phyloP scores from a whole-genome alignment of 2,329 filamentous ascomycete genomes.

The Pseudogymnoascus sp. region DNA sequence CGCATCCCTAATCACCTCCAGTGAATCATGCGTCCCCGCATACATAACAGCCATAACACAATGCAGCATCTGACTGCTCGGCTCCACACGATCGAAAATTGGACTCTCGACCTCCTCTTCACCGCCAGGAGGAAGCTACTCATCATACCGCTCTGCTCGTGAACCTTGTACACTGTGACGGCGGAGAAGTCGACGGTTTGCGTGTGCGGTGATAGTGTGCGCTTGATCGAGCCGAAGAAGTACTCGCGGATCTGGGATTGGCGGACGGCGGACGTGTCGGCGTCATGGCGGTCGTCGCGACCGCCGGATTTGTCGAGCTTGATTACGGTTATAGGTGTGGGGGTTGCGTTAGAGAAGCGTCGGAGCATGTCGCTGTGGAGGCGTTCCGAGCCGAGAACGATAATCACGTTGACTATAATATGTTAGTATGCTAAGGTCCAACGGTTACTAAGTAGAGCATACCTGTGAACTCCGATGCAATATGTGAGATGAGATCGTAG shows the following conservation, averaged over 20 bases:
- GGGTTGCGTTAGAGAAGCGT: conserved; percentile 54
- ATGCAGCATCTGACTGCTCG: conserved; percentile 65
- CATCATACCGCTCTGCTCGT: conserved; percentile 35
- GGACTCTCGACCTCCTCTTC: conserved; percentile 27
- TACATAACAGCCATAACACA: conserved; percentile 81
- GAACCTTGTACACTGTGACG: conserved; percentile 65
- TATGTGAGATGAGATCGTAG: conserved; percentile 74
- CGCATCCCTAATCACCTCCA: conserved; percentile 69
- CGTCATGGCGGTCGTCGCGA: conserved; percentile 67
- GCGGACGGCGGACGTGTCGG: conserved; percentile 65
- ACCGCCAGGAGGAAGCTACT: conserved; percentile 30
- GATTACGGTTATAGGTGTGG: conserved; percentile 68
- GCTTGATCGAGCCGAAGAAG: conserved; percentile 78
- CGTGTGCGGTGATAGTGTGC: conserved; percentile 78
- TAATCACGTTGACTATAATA: conserved; percentile 62
- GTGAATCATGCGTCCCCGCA: conserved; percentile 60
- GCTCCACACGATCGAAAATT: conserved; percentile 57
- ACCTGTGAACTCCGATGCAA: conserved; percentile 64
- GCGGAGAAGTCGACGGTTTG: conserved; percentile 75
- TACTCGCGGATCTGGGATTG: conserved; percentile 82
- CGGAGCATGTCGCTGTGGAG: conserved; percentile 68
- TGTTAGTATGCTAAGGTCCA: conserved; percentile 10
- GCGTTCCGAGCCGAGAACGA: conserved; percentile 74
- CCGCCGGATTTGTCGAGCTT: conserved; percentile 80
- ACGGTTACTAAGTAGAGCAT: conserved; percentile 21